Evolutionary conservation across 1,284 basidiomycete species (phyloP), one percentile per base, ranked within the genome.

Genomic region (Thelephora terrestris): DNA sequence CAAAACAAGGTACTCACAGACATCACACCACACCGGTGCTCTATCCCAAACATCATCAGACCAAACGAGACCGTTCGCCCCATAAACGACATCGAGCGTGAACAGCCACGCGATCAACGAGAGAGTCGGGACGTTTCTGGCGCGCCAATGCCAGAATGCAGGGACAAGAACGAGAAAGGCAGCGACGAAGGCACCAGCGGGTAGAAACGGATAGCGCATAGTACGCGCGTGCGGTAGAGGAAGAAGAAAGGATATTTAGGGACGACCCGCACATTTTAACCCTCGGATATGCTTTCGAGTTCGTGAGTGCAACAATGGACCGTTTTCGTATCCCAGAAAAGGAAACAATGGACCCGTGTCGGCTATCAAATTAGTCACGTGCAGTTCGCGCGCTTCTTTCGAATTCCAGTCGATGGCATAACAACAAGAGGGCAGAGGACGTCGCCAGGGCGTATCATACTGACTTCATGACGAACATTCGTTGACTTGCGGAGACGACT

Each of bases 21-120:
- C 78, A 57, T 85, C 85, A 56, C 85, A 87, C 79, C 80, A 87
- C 1, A 78, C 67, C 0, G 73, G 70, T 0, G 67, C 68, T 20
- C 55, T 60, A 29, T 75, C 64, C 14, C 67, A 55, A 3, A 63
- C 63, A 52, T 75, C 77, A 35, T 70, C 67, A 37, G 65, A 62
- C 81, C 82, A 87, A 10, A 79, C 58, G 3, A 80, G 53, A 5
- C 75, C 64, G 58, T 86, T 79, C 53, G 83, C 61, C 17, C 68
- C 72, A 49, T 69, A 70, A 21, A 75, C 67, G 12, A 85, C 18
- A 54, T 78, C 79, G 25, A 63, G 64, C 3, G 74, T 50, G 18
- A 74, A 63, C 2, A 81, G 68, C 82, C 82, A 87, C 2, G 68
- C 56, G 45, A 83, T 71, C 45, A 77, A 69, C 38, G 76, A 62